phyloP scores from a whole-genome alignment of 2,329 filamentous ascomycete species.

The Sarocladium brachiariae region DNA sequence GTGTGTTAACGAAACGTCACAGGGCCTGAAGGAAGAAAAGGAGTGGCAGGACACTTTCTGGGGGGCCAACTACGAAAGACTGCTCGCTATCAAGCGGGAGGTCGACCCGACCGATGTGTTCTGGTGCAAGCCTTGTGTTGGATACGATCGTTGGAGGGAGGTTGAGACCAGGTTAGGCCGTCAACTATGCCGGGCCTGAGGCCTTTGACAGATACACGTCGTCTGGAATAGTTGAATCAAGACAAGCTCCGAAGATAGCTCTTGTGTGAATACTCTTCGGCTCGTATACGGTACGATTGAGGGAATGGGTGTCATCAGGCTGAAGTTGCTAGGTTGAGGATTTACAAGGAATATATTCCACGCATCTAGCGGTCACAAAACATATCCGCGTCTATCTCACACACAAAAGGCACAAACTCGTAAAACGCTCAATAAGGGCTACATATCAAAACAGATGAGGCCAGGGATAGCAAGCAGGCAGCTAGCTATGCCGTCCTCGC shows the following conservation, averaged over 20 bases:
- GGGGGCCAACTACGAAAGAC: conserved; percentile 37
- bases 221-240: no score
- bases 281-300: no score
- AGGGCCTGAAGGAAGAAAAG: conserved; percentile 18
- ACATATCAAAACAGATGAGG: conserved; percentile 3
- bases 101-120: conserved; percentile 42
- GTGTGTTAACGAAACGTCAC: not conserved
- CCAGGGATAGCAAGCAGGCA: conserved; percentile 9
- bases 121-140: conserved; percentile 41
- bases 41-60: conserved; percentile 35
- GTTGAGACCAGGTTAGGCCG: not conserved
- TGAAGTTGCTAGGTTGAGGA: no score
- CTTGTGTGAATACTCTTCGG: no score
- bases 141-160: conserved; percentile 34
- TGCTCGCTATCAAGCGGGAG: conserved; percentile 36
- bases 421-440: not conserved
- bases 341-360: no score
- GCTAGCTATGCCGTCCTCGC: conserved; percentile 10
- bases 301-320: no score
- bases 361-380: no score
- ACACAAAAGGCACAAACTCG: no score
- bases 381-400: no score
- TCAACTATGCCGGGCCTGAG: conserved; percentile 4
- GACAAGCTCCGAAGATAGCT: no score
- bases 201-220: no score